Evolutionary conservation across 495 filamentous ascomycete species (phyloP).

Genomic region (Pyrenula massariospora): DNA sequence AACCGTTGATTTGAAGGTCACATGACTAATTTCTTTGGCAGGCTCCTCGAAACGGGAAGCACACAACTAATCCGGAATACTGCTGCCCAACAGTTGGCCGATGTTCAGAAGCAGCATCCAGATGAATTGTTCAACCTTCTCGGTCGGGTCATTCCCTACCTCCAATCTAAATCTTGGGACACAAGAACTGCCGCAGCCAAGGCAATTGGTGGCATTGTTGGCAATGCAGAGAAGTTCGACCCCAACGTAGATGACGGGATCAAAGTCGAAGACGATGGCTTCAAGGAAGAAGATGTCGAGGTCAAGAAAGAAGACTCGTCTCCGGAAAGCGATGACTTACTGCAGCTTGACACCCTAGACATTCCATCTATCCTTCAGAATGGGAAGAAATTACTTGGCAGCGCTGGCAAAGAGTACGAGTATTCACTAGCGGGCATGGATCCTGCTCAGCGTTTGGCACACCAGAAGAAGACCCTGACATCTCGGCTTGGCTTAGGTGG

Average conservation of each 20-base stretch:
- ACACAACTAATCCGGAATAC: slow-evolving; percentile 91
- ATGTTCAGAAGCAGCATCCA: slow-evolving; percentile 94
- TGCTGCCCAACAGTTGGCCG: slow-evolving; percentile 88
- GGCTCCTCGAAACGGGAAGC: slow-evolving; percentile 90
- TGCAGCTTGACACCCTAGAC: slow-evolving; percentile 66
- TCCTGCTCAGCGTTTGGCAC: slow-evolving; percentile 62
- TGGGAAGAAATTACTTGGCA: slow-evolving; percentile 72
- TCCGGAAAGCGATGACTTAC: slow-evolving; percentile 39
- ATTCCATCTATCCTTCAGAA: slow-evolving; percentile 65
- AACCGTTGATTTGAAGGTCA: slow-evolving; percentile 6
- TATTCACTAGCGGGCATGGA: slow-evolving; percentile 72
- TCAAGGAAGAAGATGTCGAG: slow-evolving; percentile 42
- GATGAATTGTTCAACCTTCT: slow-evolving; percentile 95
- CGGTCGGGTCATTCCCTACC: slow-evolving; percentile 88
- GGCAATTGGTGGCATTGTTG: slow-evolving; percentile 83
- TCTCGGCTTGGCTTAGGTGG: slow-evolving; percentile 76
- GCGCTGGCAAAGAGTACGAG: slow-evolving; percentile 71
- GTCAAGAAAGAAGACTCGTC: slow-evolving; percentile 32
- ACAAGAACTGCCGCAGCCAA: slow-evolving; percentile 83
- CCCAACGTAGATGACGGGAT: slow-evolving; percentile 62
- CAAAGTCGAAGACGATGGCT: slow-evolving; percentile 26
- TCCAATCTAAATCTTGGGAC: slow-evolving; percentile 90
- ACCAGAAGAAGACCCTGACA: slow-evolving; percentile 80
- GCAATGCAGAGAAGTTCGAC: slow-evolving; percentile 78
- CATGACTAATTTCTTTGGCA: slow-evolving; percentile 20